Evolutionary conservation across 169 alveolate species (phyloP).

Genomic region (Plasmodium billcollinsi): DNA sequence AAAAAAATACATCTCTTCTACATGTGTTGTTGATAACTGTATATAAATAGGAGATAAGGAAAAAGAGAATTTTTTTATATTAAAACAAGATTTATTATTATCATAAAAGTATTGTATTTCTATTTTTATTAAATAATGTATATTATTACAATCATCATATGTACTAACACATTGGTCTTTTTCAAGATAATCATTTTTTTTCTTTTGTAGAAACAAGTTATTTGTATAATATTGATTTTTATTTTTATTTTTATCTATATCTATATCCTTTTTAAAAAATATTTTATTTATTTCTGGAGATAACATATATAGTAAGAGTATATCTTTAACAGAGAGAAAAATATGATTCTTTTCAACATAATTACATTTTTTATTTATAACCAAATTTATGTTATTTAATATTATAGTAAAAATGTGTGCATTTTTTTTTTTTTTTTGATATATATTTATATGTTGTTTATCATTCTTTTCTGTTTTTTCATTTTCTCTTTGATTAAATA

Average conservation of each 20-base stretch:
- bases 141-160: neutral
- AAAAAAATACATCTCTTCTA: constrained; percentile 26
- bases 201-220: constrained; percentile 2
- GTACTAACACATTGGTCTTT: neutral
- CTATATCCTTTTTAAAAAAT: constrained; percentile 8
- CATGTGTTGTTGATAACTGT: constrained; percentile 9
- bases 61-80: constrained; percentile 14
- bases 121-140: neutral
- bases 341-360: neutral
- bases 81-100: neutral
- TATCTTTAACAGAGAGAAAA: neutral
- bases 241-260: neutral
- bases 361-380: neutral
- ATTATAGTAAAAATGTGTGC: constrained; percentile 34
- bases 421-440: constrained; percentile 26
- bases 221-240: neutral
- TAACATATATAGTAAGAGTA: constrained; percentile 14
- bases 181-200: neutral
- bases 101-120: constrained; percentile 16
- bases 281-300: constrained; percentile 14
- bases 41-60: constrained; percentile 34
- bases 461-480: neutral
- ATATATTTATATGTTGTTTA: neutral
- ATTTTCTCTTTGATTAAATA: no score
- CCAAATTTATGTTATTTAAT: neutral